These are phyloP conservation scores for Heracleum sosnowskyi DNA, from an alignment of 129 eudicot genomes.

Conservation along the genomic window DNA sequence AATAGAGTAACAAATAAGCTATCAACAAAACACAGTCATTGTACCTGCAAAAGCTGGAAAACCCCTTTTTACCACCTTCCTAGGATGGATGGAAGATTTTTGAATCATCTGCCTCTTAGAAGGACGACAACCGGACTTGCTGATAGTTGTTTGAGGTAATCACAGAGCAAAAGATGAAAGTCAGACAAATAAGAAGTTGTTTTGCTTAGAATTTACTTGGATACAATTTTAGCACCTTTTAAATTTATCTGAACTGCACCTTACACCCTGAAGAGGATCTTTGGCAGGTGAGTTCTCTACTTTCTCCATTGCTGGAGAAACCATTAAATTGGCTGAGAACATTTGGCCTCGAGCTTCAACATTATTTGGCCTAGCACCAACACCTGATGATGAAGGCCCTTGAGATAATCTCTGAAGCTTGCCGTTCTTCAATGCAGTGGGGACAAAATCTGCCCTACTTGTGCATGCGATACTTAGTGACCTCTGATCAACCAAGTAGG, in stretches of 20 bases:
- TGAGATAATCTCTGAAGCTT: neutral
- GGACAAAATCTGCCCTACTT: constrained; percentile 1
- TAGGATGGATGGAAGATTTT: too few relatives aligned
- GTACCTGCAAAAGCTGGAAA: too few relatives aligned
- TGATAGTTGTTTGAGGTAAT: neutral
- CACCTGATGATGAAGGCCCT: neutral
- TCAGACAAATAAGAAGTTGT: neutral
- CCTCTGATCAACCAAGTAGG: constrained; percentile 6
- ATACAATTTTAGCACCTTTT: neutral
- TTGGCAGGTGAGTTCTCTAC: too few relatives aligned
- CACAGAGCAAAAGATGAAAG: neutral
- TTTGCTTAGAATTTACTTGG: too few relatives aligned
- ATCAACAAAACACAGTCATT: too few relatives aligned
- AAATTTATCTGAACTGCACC: neutral
- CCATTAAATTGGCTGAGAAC: too few relatives aligned
- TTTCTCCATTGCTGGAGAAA: too few relatives aligned
- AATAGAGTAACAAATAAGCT: too few relatives aligned
- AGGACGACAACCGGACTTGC: neutral
- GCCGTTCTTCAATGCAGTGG: neutral
- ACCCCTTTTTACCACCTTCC: too few relatives aligned
- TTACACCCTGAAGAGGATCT: neutral
- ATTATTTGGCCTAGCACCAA: neutral
- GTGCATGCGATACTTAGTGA: neutral
- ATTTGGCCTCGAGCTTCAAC: too few relatives aligned
- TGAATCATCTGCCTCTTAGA: too few relatives aligned